These are phyloP conservation scores for Petunia hybrid DNA, from an alignment of 305 asterid species.

Conservation along the genomic window DNA sequence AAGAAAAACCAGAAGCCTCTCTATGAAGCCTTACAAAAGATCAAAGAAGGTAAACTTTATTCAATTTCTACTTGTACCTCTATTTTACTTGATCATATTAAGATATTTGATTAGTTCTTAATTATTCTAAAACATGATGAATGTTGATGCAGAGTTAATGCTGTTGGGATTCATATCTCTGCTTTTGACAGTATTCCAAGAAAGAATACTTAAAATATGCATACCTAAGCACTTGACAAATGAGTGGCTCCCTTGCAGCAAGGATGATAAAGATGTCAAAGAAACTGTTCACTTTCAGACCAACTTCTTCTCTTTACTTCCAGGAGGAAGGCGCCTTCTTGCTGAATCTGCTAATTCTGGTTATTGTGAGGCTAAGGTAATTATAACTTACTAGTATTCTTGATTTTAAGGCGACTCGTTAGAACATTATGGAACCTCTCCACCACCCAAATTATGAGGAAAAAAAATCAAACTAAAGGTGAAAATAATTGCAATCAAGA, in stretches of 20 bases:
- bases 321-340: slow-evolving; percentile 51
- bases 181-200: slow-evolving; percentile 59
- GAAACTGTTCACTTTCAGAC: slow-evolving; percentile 39
- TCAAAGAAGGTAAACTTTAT: slow-evolving; percentile 62
- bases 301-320: slow-evolving; percentile 41
- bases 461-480: background rate
- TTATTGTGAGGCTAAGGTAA: slow-evolving; percentile 55
- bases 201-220: slow-evolving; percentile 53
- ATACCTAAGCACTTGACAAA: slow-evolving; percentile 50
- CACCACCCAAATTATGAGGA: background rate
- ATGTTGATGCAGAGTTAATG: slow-evolving; percentile 65
- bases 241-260: slow-evolving; percentile 69
- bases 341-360: slow-evolving; percentile 44
- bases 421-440: background rate
- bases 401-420: too few relatives aligned
- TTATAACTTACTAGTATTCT: background rate
- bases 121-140: background rate
- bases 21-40: slow-evolving; percentile 68
- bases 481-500: slow-evolving; percentile 6
- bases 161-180: slow-evolving; percentile 79
- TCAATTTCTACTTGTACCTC: background rate
- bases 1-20: slow-evolving; percentile 67
- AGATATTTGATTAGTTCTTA: background rate
- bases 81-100: background rate
- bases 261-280: slow-evolving; percentile 12